Evolutionary conservation across 2,329 filamentous ascomycete genomes (phyloP).

Genomic region (Fusarium duplospermum): DNA sequence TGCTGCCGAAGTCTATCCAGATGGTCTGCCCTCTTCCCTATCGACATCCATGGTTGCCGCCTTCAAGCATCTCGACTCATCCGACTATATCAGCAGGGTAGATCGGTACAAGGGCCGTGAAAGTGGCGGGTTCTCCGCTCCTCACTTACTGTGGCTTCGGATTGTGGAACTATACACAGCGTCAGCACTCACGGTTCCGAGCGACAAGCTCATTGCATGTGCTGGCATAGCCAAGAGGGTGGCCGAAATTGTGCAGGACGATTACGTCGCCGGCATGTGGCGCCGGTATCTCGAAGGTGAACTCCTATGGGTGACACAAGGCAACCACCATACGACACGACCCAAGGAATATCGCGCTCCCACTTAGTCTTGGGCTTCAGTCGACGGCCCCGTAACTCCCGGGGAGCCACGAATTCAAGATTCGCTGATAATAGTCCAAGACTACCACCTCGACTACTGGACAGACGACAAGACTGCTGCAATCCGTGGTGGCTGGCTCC

Average conservation of each 20-base stretch:
- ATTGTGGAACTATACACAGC: background rate
- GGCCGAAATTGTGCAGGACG: background rate
- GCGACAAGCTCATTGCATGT: background rate
- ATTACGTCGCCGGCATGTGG: background rate
- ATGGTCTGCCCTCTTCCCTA: background rate
- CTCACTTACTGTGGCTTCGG: background rate
- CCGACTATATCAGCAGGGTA: background rate
- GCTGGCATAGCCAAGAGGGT: background rate
- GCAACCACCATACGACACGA: background rate
- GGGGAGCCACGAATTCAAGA: background rate
- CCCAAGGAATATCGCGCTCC: background rate
- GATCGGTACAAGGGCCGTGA: background rate
- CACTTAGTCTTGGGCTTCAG: background rate
- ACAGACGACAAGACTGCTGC: background rate
- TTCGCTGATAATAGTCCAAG: background rate
- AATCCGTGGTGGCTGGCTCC: background rate
- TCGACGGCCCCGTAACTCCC: background rate
- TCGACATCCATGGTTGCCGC: background rate
- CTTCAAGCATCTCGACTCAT: background rate
- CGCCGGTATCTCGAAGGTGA: background rate
- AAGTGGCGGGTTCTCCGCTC: background rate
- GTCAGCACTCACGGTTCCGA: background rate
- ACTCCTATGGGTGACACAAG: background rate
- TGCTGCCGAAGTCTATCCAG: background rate
- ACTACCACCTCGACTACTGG: background rate